Evolutionary conservation across 257 asterid species (phyloP).

Genomic region (Solanum raphanifolium): DNA sequence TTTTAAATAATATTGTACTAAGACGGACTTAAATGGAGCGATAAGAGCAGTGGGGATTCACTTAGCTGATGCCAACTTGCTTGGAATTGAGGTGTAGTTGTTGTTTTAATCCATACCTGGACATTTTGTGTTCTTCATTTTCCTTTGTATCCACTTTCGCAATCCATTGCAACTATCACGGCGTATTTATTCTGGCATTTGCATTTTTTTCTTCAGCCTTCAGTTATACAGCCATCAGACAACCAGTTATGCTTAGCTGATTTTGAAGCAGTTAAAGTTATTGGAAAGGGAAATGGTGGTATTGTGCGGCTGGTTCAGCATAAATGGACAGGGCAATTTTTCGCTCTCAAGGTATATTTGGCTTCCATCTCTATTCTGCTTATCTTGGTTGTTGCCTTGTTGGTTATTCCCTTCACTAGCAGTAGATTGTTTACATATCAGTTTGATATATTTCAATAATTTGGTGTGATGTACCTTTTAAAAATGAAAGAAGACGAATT

Average conservation of each 20-base stretch:
- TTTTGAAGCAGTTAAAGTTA: constrained; percentile 86
- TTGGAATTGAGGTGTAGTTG: not conserved
- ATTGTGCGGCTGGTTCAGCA: constrained; percentile 92
- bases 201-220: constrained; percentile 36
- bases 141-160: not conserved
- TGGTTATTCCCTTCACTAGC: not conserved
- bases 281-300: constrained; percentile 95
- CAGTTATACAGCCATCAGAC: constrained; percentile 77
- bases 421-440: not conserved
- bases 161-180: not conserved
- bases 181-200: not conserved
- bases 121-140: not conserved
- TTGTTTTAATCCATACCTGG: not conserved
- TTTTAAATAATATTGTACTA: not conserved
- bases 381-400: not conserved
- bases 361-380: not conserved
- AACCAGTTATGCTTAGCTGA: constrained; percentile 93
- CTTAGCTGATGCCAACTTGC: not conserved
- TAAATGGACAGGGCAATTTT: constrained; percentile 91
- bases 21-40: not conserved
- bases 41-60: not conserved
- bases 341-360: constrained; percentile 76
- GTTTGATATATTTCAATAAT: not conserved
- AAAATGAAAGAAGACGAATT: not conserved
- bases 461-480: not conserved